phyloP scores from a whole-genome alignment of 495 filamentous ascomycete genomes.

The Jackrogersella minutella region DNA sequence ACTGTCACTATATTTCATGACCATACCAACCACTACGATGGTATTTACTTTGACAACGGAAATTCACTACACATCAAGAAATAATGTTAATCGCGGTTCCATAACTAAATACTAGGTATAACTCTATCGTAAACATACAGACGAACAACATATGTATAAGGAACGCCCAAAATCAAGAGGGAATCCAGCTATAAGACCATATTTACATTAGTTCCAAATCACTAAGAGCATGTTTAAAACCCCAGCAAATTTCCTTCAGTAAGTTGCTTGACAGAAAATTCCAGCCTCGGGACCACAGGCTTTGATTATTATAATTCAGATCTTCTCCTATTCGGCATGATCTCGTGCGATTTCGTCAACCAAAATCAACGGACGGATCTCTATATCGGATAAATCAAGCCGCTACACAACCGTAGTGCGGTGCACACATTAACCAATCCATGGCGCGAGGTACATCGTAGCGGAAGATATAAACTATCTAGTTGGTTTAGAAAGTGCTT shows the following conservation, averaged over 20 bases:
- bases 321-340: slow-evolving; percentile 10
- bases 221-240: slow-evolving; percentile 4
- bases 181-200: slow-evolving; percentile 4
- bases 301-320: slow-evolving; percentile 17
- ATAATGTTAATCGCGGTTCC: slow-evolving; percentile 8
- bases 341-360: slow-evolving; percentile 4
- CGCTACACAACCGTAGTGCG: slow-evolving; percentile 17
- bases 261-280: neutral
- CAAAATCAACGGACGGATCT: neutral
- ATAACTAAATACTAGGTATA: slow-evolving; percentile 16
- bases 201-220: slow-evolving; percentile 23
- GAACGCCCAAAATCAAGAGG: slow-evolving; percentile 29
- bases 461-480: slow-evolving; percentile 2
- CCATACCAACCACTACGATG: too few relatives aligned
- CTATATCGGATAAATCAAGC: slow-evolving; percentile 9
- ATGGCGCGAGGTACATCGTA: slow-evolving; percentile 10
- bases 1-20: too few relatives aligned
- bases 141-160: slow-evolving; percentile 17
- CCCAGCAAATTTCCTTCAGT: neutral
- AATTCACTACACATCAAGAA: neutral
- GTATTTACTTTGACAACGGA: too few relatives aligned
- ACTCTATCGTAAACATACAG: slow-evolving; percentile 22
- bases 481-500: slow-evolving; percentile 46
- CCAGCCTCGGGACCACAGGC: neutral
- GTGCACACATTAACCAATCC: slow-evolving; percentile 31